Base-by-base conservation (phyloP, 176 grass and related monocot species). In the Canna indica region DNA sequence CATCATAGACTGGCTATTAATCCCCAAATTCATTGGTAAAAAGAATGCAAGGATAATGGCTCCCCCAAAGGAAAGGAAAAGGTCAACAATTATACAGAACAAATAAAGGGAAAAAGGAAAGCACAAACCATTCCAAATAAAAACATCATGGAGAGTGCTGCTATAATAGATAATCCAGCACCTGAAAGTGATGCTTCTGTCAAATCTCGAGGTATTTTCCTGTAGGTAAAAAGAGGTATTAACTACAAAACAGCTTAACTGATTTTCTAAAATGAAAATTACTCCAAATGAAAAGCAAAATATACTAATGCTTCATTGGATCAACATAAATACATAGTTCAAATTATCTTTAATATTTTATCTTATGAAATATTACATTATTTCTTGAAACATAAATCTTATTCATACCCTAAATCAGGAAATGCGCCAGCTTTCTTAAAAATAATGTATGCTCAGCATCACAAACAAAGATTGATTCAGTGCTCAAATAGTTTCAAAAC, bases 131-230 rank as follows among this genome's bases (percentile, higher is more conserved):
- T 99, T 90, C 94, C 94, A 77, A 99, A 90, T 73, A 99, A 78
- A 77, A 99, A 84, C 82, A 93, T 71, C 72, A 99, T 99, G 71
- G 46, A 54, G 29, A 99, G 75, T 71, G 94, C 89, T 71, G 89
- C 86, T 70, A 90, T 22, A 34, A 99, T 85, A 54, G 94, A 99
- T 53, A 99, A 83, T 60, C 94, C 94, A 76, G 89, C 89, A 10
- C 86, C 94, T 66, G 89, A 87, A 76, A 99, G 77, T 70, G 94
- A 99, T 71, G 89, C 89, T 75, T 99, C 94, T 0, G 89, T 99
- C 79, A 99, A 99, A 77, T 99, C 94, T 80, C 94, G 78, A 18
- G 94, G 94, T 67, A 99, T 90, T 87, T 99, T 99, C 82, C 89
- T 99, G 81, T 67, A 81, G 59, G 69, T 34, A 76, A 46, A 47